Base-by-base conservation (phyloP, 2,329 filamentous ascomycete genomes). In the Gliomastix tumulicola region DNA sequence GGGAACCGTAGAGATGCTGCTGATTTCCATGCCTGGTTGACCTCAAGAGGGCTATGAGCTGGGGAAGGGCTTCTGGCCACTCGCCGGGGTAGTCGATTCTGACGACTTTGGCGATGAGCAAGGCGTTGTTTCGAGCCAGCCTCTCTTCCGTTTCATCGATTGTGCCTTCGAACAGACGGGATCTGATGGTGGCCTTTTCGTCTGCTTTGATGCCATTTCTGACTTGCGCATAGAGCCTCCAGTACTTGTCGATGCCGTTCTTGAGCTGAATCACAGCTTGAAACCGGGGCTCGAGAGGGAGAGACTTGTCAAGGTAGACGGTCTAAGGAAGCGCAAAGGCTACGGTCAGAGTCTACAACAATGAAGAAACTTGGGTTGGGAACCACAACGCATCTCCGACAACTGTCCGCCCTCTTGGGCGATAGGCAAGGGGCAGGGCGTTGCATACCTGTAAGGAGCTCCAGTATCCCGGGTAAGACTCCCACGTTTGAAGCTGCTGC, bases 211-310 rank as follows among this genome's bases (percentile, higher is more conserved):
- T 75, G 34, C 86, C 79, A 22, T 84, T 85, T 55, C 66, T 70
- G 20, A 56, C 35, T 39, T 61, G 47, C 22, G 63, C 55, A 72
- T 87, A 54, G n/a, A 63, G 47, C 12, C 92, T 76, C 92, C 92
- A 98, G 60, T 88, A 88, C 55, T 84, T 88, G 56, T 97, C 90
- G 59, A 97, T 89, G 38, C 89, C 92, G 58, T 97, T 96, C 58
- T 97, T 97, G 37, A 98, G 72, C 55, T 95, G 86, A 47, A 97
- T 95, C 40, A 97, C 79, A 37, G 90, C 85, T 10, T 96, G 79
- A 52, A 94, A 88, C 42, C 92, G 84, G 36, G 90, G 76, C 50
- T 94, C 82, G 40, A 77, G 63, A 2, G 87, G 84, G 2, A 94
- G 66, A 3, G 79, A 78, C 42, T 79, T 79, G 63, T 95, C 85